Evolutionary conservation across 1,139 yeast species (phyloP), one percentile per base, ranked within the genome.

Genomic region (Sugiyamaella pinicola): DNA sequence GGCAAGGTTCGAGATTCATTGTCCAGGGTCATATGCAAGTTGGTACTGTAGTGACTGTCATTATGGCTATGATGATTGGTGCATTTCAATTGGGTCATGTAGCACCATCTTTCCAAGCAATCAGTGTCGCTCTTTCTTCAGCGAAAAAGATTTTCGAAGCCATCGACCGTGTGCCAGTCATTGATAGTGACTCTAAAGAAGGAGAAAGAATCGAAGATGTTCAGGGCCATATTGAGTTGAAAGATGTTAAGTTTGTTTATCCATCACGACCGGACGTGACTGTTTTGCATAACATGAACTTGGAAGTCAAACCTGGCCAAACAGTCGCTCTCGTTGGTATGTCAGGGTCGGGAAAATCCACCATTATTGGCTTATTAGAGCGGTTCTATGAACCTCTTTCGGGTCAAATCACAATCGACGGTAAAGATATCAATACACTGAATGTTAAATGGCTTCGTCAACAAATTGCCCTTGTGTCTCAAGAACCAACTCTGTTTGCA

Each of bases 271-370:
- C 87, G n/a, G 81, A 83, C 54, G 88, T 86, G 51, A 69, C 72
- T 44, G 83, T 91, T 13, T 83, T 91, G 66, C 70, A 82, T 19
- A 79, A 81, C n/a, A 77, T 90, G 63, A 73, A 79, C 37, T 78
- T 90, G 51, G 74, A 71, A 9, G 78, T 90, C 33, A 69, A 76
- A 12, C 80, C 87, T 3, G 90, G 93, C 13, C 84, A 89, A 52
- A 87, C 89, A 55, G 83, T 93, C 5, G 93, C 96, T 64, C 78
- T 90, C 51, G 96, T 89, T 13, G 97, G 97, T 1, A 87, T 93
- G 13, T 87, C 96, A 17, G 97, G 97, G 0, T 84, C 95, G 54
- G 97, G 97, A 17, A 90, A 90, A 66, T 86, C 95, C 4, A 90
- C 97, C 0, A 79, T 90, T 34, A 85, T 91, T 1, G 81, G 89